Percentiles rank a stretch among this genome's conserved stretches.
Conservation (phyloP, 148 eudicot genomes). For the Rhododendron williamsianum region DNA sequence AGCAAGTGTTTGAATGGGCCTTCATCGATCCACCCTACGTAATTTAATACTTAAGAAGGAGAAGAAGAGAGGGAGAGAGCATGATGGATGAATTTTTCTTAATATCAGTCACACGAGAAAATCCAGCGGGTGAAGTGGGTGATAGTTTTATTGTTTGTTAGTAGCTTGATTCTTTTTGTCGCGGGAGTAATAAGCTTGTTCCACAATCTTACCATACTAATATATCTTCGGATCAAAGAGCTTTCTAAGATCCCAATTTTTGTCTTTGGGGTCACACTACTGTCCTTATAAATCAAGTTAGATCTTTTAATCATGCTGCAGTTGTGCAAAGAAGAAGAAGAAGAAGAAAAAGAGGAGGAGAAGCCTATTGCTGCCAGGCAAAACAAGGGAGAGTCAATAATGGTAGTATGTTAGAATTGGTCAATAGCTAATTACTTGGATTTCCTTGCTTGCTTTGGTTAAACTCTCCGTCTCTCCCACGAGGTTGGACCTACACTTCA, state of each 20-base stretch:
- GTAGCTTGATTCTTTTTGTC: slow-evolving; percentile 3
- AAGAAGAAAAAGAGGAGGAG: background rate
- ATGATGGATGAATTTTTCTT: background rate
- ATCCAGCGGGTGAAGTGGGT: background rate
- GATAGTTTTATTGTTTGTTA: background rate
- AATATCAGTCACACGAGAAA: background rate
- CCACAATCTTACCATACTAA: background rate
- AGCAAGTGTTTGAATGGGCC: slow-evolving; percentile 84
- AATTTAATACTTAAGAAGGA: background rate
- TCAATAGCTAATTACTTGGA: too few relatives aligned
- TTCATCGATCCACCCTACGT: slow-evolving; percentile 70
- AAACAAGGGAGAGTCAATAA: background rate
- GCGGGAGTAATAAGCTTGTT: background rate
- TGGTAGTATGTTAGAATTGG: background rate
- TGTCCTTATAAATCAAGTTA: background rate
- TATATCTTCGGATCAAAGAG: background rate
- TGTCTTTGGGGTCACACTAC: background rate
- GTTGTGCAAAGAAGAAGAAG: background rate
- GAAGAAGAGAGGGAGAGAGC: background rate
- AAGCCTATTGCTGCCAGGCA: background rate
- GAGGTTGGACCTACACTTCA: too few relatives aligned
- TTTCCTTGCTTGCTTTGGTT: too few relatives aligned
- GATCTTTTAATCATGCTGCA: background rate
- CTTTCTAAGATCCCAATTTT: background rate
- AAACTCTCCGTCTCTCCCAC: too few relatives aligned